Conservation (phyloP, 495 filamentous ascomycete genomes). For the Lentithecium fluviatile region DNA sequence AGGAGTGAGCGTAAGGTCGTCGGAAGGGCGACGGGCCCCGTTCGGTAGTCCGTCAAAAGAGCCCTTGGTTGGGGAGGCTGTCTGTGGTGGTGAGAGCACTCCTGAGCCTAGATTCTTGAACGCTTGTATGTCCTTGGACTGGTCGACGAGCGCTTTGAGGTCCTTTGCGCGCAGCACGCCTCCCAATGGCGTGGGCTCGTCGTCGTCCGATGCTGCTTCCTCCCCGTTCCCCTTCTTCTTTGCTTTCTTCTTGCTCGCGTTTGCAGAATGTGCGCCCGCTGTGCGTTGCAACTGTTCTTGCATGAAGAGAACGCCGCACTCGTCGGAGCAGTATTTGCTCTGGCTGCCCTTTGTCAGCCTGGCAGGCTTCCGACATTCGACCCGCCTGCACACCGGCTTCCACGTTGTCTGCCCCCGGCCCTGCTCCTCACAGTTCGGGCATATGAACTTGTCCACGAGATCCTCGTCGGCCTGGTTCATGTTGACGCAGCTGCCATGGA, state of each 20-base stretch:
- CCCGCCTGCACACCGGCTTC: constrained; percentile 67
- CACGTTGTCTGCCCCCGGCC: constrained; percentile 60
- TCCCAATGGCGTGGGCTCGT: constrained; percentile 55
- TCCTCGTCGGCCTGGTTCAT: constrained; percentile 61
- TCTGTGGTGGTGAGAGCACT: constrained; percentile 45
- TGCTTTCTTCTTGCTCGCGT: constrained; percentile 7
- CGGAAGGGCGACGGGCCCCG: neutral
- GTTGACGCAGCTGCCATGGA: constrained; percentile 66
- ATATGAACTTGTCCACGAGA: constrained; percentile 69
- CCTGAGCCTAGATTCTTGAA: constrained; percentile 60
- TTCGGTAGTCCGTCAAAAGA: constrained; percentile 28
- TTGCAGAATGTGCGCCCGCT: constrained; percentile 13
- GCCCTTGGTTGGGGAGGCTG: constrained; percentile 32
- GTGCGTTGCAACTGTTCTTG: constrained; percentile 41
- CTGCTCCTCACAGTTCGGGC: constrained; percentile 58
- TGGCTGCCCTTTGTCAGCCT: constrained; percentile 47
- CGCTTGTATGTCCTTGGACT: constrained; percentile 50
- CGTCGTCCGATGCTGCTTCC: constrained; percentile 37
- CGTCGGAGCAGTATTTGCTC: constrained; percentile 71
- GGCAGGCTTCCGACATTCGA: constrained; percentile 61
- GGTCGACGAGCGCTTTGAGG: constrained; percentile 54
- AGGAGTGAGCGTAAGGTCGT: constrained; percentile 27
- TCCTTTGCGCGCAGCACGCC: constrained; percentile 59
- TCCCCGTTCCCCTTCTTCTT: constrained; percentile 36
- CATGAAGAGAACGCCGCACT: constrained; percentile 62